phyloP scores from a whole-genome alignment of 164 flowering plant species.

The Cinnamomum chago region DNA sequence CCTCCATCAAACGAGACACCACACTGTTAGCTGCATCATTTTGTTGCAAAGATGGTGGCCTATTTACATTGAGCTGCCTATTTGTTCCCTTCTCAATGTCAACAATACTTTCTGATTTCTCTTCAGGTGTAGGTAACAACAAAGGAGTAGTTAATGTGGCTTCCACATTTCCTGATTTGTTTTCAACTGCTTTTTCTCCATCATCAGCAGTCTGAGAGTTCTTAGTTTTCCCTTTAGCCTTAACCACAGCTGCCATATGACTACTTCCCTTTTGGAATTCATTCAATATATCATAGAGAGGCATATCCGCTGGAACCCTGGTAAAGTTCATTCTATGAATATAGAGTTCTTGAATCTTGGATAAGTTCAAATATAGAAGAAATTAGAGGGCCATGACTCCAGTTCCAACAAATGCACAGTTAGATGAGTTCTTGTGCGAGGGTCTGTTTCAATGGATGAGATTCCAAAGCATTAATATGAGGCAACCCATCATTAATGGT shows the following conservation, averaged over 20 bases:
- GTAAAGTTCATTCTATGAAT: conserved; percentile 2
- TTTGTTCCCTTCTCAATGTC: conserved; percentile 55
- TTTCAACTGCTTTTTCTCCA: conserved; percentile 42
- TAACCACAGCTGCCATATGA: conserved; percentile 99
- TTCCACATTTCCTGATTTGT: conserved; percentile 17
- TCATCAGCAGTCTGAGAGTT: conserved; percentile 28
- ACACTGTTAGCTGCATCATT: conserved; percentile 32
- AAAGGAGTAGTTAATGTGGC: conserved; percentile 57
- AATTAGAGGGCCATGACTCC: not conserved
- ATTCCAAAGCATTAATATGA: no score
- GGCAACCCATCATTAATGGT: no score
- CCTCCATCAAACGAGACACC: conserved; percentile 37
- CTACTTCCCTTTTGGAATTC: conserved; percentile 97
- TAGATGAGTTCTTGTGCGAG: no score
- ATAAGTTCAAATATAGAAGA: not conserved
- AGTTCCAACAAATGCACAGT: no score
- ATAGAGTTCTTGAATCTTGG: not conserved
- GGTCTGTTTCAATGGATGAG: no score
- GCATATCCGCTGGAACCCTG: conserved; percentile 99
- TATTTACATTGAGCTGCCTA: conserved; percentile 14
- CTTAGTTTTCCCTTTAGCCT: conserved; percentile 43
- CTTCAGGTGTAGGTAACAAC: conserved; percentile 32
- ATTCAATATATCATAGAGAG: conserved; percentile 89
- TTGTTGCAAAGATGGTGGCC: conserved; percentile 19
- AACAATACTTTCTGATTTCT: conserved; percentile 39